Evolutionary conservation across 2,329 filamentous ascomycete genomes (phyloP), one percentile per base, ranked within the genome.

Genomic region (Aspergillus sp.): DNA sequence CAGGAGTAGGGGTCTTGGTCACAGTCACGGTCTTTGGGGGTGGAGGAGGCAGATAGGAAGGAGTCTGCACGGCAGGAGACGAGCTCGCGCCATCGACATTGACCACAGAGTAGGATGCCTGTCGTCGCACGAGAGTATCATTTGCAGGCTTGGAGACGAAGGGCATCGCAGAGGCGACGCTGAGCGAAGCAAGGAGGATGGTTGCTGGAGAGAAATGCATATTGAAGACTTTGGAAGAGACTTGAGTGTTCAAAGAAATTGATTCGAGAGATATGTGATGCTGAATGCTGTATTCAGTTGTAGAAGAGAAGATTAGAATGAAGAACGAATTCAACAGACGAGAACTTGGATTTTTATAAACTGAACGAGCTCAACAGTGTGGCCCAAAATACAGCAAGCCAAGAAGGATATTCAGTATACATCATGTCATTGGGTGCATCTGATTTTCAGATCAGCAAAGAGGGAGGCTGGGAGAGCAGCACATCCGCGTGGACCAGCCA

Each of bases 181-280:
- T 37, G 33, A 63, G 42, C 7, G 61, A 52, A 27, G 60, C 59
- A 39, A 66, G 46, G 28, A 65, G 41, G 11, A 58, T 46, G 11
- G 56, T 44, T 12, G 53, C 49, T 10, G 44, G 43, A 11, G 54
- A 53, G 53, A 62, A 52, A 51, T 59, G 56, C 64, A 66, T 66
- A 19, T 37, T 57, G 19, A 19, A 19, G 19, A 19, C 19, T 19
- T 19, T 2, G 2, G 4, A 19, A 19, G 4, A 19, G 19, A 19
- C 4, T 19, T 13, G 29, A 19, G 29, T 12, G n/a, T 40, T 7
- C 8, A 12, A 6, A 11, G n/a, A 13, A 26, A 11, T 26, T 12
- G 5, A 9, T 35, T 10, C 2, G 19, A 35, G 31, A 33, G 30
- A 39, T 31, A 39, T 30, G 30, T 33, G 12, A 39, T 29, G 29